Evolutionary conservation across 2,329 filamentous ascomycete species (phyloP).

Genomic region (Orbilia brochopaga): DNA sequence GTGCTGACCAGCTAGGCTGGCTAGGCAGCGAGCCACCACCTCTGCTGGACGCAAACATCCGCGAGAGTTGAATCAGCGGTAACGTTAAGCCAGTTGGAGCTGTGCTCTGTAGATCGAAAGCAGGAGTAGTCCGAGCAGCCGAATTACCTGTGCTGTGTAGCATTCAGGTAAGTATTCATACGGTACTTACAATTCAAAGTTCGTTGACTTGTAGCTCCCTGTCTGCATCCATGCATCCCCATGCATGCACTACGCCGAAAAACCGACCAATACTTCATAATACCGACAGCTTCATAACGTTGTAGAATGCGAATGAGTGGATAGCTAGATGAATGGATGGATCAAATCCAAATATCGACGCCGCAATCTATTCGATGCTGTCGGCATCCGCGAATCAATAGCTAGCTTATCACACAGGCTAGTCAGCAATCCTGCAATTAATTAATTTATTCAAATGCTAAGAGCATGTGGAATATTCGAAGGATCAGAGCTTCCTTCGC

Average conservation of each 20-base stretch:
- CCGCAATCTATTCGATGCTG: background rate
- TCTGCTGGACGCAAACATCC: constrained; percentile 5
- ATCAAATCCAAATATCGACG: background rate
- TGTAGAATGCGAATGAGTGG: too few relatives aligned
- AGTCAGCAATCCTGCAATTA: constrained; percentile 3
- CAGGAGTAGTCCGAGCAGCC: too few relatives aligned
- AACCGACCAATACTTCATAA: too few relatives aligned
- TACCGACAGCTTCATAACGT: too few relatives aligned
- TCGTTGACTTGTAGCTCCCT: too few relatives aligned
- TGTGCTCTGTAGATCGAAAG: too few relatives aligned
- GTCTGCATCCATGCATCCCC: too few relatives aligned
- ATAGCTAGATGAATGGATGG: too few relatives aligned
- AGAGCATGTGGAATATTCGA: background rate
- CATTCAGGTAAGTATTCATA: too few relatives aligned
- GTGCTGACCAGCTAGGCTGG: background rate
- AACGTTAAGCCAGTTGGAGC: background rate
- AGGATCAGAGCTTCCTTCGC: background rate
- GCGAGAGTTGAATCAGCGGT: background rate
- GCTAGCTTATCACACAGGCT: background rate
- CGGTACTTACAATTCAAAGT: too few relatives aligned
- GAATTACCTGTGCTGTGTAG: too few relatives aligned
- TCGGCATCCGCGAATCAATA: background rate
- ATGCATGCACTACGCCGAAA: too few relatives aligned
- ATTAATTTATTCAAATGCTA: constrained; percentile 2
- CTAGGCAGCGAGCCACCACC: background rate